Base-by-base conservation (phyloP, 2,329 filamentous ascomycete species). In the Fusarium piperis region DNA sequence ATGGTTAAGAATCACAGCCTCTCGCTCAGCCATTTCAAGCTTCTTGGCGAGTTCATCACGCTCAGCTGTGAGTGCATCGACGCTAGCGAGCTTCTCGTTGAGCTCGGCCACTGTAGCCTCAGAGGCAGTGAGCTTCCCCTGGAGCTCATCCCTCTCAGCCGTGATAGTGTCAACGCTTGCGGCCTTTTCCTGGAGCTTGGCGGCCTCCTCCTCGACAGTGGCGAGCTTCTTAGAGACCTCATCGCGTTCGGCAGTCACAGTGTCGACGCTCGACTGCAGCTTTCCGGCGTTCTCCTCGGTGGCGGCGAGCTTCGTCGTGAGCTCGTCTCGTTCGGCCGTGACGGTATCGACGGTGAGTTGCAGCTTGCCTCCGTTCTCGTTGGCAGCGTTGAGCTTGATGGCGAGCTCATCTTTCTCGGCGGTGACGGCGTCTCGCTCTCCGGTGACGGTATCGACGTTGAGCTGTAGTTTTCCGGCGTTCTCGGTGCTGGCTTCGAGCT, bases 181-280 rank as follows among this genome's bases (percentile, higher is more conserved):
- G 2, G 67, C 72, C 46, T 74, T 74, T 15, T 66, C 69, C 3
- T 74, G 59, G 1, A 74, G 67, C 2, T 68, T 63, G 2, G 67
- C 30, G 2, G 65, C 68, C 38, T 74, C 65, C 30, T 74, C 70
- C 3, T 73, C 68, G 0, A 67, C 57, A 6, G 56, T 55, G 15
- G 72, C 62, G 3, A 77, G 70, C 58, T 77, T 77, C 61, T 67
- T 64, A 7, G 74, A 67, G 12, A 77, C 65, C 41, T 77, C 73
- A 11, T 63, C 64, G 9, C 23, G 20, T n/a, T 55, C 52, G 20
- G 33, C 32, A 6, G 52, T 55, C 20, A 67, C 48, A 18, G 20
- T 51, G 18, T 66, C 53, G 8, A 56, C 61, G n/a, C 59, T 63
- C 30, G 51, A 33, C 20, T 67, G 57, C 0, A 67, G 57, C 36